Evolutionary conservation across 2,329 filamentous ascomycete species (phyloP).

Genomic region (Gremmenia infestans): DNA sequence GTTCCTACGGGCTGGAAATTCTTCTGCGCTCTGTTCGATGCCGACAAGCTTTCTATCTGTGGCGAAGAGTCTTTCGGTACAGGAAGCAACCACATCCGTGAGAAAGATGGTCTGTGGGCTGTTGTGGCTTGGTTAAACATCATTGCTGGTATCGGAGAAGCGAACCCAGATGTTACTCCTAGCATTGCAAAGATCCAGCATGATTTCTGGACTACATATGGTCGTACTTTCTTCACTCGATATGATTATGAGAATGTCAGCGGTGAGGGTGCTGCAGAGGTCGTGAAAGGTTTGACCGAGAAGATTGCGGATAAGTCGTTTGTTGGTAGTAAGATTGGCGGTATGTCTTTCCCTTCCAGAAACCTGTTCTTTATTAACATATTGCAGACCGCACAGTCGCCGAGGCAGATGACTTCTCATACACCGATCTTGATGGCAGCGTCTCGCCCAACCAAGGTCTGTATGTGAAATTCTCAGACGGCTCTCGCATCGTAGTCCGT

Average conservation of each 20-base stretch:
- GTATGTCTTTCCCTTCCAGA: conserved; percentile 37
- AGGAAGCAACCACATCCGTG: conserved; percentile 96
- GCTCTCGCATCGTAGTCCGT: conserved; percentile 90
- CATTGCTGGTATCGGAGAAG: conserved; percentile 85
- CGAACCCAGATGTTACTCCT: conserved; percentile 72
- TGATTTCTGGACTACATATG: conserved; percentile 95
- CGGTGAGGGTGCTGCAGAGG: conserved; percentile 83
- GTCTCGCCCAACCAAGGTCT: conserved; percentile 95
- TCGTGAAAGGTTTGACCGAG: conserved; percentile 74
- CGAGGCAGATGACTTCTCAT: conserved; percentile 93
- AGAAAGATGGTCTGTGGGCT: conserved; percentile 98
- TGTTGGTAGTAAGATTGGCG: conserved; percentile 74
- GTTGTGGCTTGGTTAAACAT: conserved; percentile 98
- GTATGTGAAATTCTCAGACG: conserved; percentile 89
- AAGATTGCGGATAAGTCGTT: conserved; percentile 72
- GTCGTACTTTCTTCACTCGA: conserved; percentile 97
- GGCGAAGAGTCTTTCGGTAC: conserved; percentile 98
- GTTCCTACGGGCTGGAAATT: conserved; percentile 99
- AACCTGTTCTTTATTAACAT: conserved; percentile 4
- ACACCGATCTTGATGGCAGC: conserved; percentile 97
- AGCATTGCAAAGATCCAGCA: conserved; percentile 95
- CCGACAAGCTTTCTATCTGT: conserved; percentile 94
- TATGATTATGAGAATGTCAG: conserved; percentile 98
- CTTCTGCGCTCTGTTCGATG: conserved; percentile 94
- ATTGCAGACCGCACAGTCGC: conserved; percentile 68